Percentiles rank a stretch among this genome's conserved stretches.
Evolutionary conservation across 768 basidiomycete species (phyloP).

Genomic region (Chalciporus piperatus): DNA sequence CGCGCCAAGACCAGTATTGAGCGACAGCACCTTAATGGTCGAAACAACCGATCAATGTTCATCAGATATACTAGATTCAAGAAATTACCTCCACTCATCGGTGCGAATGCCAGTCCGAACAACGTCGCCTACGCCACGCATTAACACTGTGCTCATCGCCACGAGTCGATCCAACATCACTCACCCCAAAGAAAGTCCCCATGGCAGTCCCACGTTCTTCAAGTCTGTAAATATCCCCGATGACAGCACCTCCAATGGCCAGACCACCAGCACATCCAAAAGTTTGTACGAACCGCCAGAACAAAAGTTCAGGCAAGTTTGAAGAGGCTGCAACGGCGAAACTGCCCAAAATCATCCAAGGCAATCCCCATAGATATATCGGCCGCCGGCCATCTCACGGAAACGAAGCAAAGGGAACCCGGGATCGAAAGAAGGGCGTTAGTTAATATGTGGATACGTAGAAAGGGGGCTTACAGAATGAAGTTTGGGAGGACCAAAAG

Average conservation of each 20-base stretch:
- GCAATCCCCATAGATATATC: slow-evolving; percentile 58
- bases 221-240: slow-evolving; percentile 64
- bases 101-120: slow-evolving; percentile 61
- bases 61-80: not conserved
- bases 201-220: slow-evolving; percentile 62
- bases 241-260: slow-evolving; percentile 57
- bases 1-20: slow-evolving; percentile 65
- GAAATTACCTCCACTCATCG: slow-evolving; percentile 49
- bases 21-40: slow-evolving; percentile 41
- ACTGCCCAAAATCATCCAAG: slow-evolving; percentile 56
- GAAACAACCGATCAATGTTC: not conserved
- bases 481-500: slow-evolving; percentile 50
- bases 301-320: slow-evolving; percentile 46
- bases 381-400: slow-evolving; percentile 59
- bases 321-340: slow-evolving; percentile 53
- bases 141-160: not conserved
- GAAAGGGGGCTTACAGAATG: slow-evolving; percentile 41
- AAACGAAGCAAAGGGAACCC: not conserved
- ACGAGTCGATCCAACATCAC: slow-evolving; percentile 6
- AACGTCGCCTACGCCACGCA: slow-evolving; percentile 39
- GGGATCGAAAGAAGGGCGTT: not conserved
- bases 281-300: slow-evolving; percentile 64
- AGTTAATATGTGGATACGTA: not conserved
- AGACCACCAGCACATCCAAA: slow-evolving; percentile 57
- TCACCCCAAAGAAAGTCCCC: slow-evolving; percentile 55